Percentiles rank a stretch among this genome's conserved stretches.
Evolutionary conservation across 1,139 yeast genomes (phyloP).

Genomic region (Kodamaea ohmeri): DNA sequence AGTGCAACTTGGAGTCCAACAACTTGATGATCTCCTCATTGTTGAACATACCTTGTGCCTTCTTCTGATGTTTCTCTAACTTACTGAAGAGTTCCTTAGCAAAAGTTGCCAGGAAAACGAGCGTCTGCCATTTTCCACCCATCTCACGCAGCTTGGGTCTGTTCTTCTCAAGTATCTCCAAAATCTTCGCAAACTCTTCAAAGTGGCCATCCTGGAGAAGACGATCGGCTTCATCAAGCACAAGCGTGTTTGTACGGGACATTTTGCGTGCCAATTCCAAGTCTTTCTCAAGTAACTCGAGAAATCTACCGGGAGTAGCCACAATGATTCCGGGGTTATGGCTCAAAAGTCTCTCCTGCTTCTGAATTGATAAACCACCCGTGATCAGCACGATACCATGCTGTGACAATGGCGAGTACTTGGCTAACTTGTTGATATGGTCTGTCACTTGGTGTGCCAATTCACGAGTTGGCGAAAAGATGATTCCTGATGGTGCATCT

Average conservation of each 20-base stretch:
- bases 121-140: constrained; percentile 75
- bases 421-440: constrained; percentile 65
- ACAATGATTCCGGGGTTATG: constrained; percentile 81
- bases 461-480: constrained; percentile 95
- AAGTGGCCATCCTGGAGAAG: constrained; percentile 94
- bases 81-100: constrained; percentile 79
- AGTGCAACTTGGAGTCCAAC: constrained; percentile 55
- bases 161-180: constrained; percentile 53
- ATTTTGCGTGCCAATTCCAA: constrained; percentile 52
- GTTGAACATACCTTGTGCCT: constrained; percentile 38
- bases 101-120: constrained; percentile 94
- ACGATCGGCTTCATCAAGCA: constrained; percentile 97
- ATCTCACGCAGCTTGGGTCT: constrained; percentile 26
- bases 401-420: constrained; percentile 55
- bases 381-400: constrained; percentile 75
- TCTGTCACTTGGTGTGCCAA: constrained; percentile 90
- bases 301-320: constrained; percentile 94
- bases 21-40: constrained; percentile 55
- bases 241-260: constrained; percentile 65
- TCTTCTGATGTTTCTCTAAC: constrained; percentile 44
- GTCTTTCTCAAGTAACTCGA: constrained; percentile 73
- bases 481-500: constrained; percentile 63
- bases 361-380: constrained; percentile 92
- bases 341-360: constrained; percentile 76
- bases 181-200: constrained; percentile 82